phyloP scores from a whole-genome alignment of 805 yeast species.

The Metschnikowia koreensis region DNA sequence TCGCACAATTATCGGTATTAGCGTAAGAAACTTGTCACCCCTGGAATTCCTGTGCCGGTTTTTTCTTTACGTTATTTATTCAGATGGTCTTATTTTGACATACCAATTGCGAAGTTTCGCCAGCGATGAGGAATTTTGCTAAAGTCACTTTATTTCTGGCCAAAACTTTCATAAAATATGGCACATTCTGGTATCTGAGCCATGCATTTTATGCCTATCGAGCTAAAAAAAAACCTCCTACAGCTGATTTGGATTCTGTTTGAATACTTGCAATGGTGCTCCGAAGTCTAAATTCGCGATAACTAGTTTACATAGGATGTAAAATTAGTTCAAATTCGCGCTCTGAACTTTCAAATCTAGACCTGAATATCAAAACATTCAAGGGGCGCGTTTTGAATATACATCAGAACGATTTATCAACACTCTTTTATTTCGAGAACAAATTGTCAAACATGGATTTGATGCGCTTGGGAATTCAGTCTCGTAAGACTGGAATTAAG shows the following conservation, averaged over 20 bases:
- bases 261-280: no score
- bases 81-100: constrained; percentile 30
- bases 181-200: no score
- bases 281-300: neutral
- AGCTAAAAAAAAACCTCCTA: no score
- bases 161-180: no score
- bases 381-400: neutral
- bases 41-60: constrained; percentile 23
- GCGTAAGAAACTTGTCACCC: constrained; percentile 26
- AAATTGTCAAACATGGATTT: constrained; percentile 30
- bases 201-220: no score
- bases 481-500: constrained; percentile 65
- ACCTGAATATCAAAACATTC: neutral
- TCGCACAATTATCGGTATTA: constrained; percentile 35
- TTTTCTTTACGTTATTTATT: constrained; percentile 31
- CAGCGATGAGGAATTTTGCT: no score
- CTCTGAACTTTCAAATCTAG: neutral
- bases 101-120: constrained; percentile 7
- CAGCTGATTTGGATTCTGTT: no score
- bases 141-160: no score
- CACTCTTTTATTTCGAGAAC: neutral
- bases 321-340: neutral
- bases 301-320: neutral
- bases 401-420: neutral
- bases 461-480: constrained; percentile 52